A percentile compares a stretch with the other conserved stretches of the same genome.
phyloP scores from a whole-genome alignment of 1,284 basidiomycete species.

The Caloboletus firmus region DNA sequence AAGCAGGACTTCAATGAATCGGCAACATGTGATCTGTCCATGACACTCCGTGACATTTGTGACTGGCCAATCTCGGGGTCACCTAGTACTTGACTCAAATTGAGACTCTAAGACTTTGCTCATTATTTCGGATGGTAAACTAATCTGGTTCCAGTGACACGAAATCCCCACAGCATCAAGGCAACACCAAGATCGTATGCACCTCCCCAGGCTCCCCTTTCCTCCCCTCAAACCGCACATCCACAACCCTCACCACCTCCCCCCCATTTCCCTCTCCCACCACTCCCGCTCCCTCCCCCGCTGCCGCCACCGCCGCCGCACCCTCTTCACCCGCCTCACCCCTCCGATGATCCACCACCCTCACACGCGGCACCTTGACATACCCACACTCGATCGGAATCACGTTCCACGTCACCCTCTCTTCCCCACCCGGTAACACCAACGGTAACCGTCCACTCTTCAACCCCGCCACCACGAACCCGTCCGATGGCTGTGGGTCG shows the following conservation, averaged over 20 bases:
- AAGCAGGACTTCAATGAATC: no score
- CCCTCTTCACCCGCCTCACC: conserved; percentile 31
- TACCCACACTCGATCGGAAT: conserved; percentile 73
- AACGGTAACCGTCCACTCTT: conserved; percentile 63
- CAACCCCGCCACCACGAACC: conserved; percentile 71
- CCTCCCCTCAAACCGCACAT: conserved; percentile 46
- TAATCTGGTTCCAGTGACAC: no score
- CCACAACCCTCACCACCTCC: conserved; percentile 53
- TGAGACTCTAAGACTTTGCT: no score
- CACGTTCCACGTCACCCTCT: conserved; percentile 60
- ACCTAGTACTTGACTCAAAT: no score
- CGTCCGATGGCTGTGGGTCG: conserved; percentile 61
- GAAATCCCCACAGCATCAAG: no score
- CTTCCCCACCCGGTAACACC: conserved; percentile 68
- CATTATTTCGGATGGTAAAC: no score
- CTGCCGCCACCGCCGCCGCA: conserved; percentile 36
- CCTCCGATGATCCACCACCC: conserved; percentile 55
- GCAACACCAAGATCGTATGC: conserved; percentile 21
- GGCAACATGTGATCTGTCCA: no score
- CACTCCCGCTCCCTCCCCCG: conserved; percentile 1
- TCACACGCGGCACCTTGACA: conserved; percentile 56
- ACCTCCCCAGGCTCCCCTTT: conserved; percentile 7
- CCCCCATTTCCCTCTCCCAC: conserved; percentile 47
- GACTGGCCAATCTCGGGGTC: no score
- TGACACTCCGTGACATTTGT: no score